These are phyloP conservation scores for Stephania japonica DNA, from an alignment of 164 flowering plant genomes.

Conservation along the genomic window DNA sequence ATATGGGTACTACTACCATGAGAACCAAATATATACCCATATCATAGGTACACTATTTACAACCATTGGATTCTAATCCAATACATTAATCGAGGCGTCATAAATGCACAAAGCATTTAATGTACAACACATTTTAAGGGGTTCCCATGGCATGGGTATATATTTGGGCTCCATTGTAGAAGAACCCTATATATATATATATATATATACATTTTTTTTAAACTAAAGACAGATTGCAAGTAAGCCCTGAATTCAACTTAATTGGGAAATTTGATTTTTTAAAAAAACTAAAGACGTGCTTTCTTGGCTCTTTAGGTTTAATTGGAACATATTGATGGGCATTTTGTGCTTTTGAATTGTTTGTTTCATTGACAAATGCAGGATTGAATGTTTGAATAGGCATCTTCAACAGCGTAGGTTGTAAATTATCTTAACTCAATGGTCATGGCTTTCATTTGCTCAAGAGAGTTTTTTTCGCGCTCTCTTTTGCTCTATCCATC, in stretches of 20 bases:
- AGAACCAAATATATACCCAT: too few relatives aligned
- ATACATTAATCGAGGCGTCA: too few relatives aligned
- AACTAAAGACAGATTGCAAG: too few relatives aligned
- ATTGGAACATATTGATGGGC: neutral
- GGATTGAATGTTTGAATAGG: neutral
- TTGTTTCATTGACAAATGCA: constrained; percentile 4
- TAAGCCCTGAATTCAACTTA: neutral
- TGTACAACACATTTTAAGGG: too few relatives aligned
- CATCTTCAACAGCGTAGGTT: neutral
- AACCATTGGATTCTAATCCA: too few relatives aligned
- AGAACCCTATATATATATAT: too few relatives aligned
- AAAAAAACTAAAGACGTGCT: neutral
- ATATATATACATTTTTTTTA: too few relatives aligned
- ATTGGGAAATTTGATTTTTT: neutral
- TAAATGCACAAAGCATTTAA: too few relatives aligned
- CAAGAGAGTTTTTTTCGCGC: constrained; percentile 42
- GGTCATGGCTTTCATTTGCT: constrained; percentile 53
- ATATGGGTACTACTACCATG: too few relatives aligned
- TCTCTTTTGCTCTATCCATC: constrained; percentile 33
- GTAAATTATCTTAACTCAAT: neutral
- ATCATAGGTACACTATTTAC: too few relatives aligned
- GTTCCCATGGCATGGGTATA: too few relatives aligned
- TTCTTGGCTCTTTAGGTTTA: neutral
- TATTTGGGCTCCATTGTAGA: too few relatives aligned
- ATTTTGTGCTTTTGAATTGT: neutral